A percentile compares a stretch with the other conserved stretches of the same genome.
Conservation (phyloP, 2,329 filamentous ascomycete species). For the Didymella pomorum region DNA sequence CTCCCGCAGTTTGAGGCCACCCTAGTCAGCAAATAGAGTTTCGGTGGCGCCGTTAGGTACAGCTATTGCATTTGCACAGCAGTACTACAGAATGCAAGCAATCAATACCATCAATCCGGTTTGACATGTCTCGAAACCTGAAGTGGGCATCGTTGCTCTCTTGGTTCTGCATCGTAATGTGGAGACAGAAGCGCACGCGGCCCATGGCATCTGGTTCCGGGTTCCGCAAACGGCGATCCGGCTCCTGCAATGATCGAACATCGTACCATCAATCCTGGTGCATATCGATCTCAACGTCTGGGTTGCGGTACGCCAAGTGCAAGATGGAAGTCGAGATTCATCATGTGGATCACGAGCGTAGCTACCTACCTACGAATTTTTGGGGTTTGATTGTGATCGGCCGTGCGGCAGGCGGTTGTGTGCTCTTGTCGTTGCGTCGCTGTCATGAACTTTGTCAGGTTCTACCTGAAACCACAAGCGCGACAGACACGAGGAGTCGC, state of each 20-base stretch:
- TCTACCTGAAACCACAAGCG: conserved; percentile 17
- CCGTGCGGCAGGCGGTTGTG: neutral
- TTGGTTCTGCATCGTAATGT: neutral
- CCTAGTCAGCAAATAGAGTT: conserved; percentile 8
- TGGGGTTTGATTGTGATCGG: conserved; percentile 2
- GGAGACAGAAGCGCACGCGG: neutral
- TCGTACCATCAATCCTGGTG: conserved; percentile 3
- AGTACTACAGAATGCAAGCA: too few species aligned
- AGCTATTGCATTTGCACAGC: neutral
- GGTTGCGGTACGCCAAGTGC: neutral
- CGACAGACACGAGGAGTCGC: conserved; percentile 11
- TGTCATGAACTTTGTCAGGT: conserved; percentile 8
- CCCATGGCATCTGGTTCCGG: neutral
- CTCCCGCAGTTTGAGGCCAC: conserved; percentile 16
- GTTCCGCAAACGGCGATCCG: conserved; percentile 2
- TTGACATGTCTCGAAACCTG: neutral
- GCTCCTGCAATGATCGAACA: conserved; percentile 4
- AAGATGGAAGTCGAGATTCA: neutral
- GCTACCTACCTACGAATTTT: neutral
- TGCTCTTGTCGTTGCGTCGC: conserved; percentile 1
- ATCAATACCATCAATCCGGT: neutral
- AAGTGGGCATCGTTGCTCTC: neutral
- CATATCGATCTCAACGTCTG: neutral
- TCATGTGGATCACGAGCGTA: neutral
- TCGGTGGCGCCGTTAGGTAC: conserved; percentile 3